A percentile compares a stretch with the other conserved stretches of the same genome.
Evolutionary conservation across 2,329 filamentous ascomycete species (phyloP).

Genomic region (Purpureocillium takamizusanense): DNA sequence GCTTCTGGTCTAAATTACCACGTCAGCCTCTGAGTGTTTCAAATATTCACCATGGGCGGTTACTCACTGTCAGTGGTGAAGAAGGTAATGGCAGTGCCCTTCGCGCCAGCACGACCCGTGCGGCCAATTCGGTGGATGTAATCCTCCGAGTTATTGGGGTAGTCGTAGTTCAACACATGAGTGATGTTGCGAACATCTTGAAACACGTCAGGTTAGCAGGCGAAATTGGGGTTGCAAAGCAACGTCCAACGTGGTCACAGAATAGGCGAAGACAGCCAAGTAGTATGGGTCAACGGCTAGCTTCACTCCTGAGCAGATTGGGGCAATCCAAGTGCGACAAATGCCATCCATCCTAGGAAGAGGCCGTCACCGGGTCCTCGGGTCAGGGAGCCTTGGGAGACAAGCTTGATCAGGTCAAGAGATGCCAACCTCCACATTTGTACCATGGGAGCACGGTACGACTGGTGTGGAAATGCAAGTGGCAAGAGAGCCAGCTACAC

Average conservation of each 20-base stretch:
- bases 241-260: constrained; percentile 46
- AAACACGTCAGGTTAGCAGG: constrained; percentile 65
- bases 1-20: constrained; percentile 60
- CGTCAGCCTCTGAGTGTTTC: background rate
- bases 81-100: constrained; percentile 93
- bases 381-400: constrained; percentile 49
- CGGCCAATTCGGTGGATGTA: constrained; percentile 96
- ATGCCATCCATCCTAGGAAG: constrained; percentile 40
- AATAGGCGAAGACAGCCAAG: constrained; percentile 34
- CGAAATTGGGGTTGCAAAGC: constrained; percentile 45
- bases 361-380: constrained; percentile 48
- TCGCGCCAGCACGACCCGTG: constrained; percentile 89
- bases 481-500: constrained; percentile 42
- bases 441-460: constrained; percentile 57
- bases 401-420: constrained; percentile 69
- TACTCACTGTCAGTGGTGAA: constrained; percentile 98
- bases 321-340: constrained; percentile 51
- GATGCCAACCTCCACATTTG: constrained; percentile 69
- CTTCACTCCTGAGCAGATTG: constrained; percentile 47
- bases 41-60: background rate
- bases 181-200: constrained; percentile 99
- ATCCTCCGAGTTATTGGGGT: constrained; percentile 98
- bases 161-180: constrained; percentile 99
- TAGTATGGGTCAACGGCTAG: constrained; percentile 39
- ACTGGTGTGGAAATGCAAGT: constrained; percentile 65